phyloP scores from a whole-genome alignment of 768 basidiomycete genomes.

The Termitomyces sp. region DNA sequence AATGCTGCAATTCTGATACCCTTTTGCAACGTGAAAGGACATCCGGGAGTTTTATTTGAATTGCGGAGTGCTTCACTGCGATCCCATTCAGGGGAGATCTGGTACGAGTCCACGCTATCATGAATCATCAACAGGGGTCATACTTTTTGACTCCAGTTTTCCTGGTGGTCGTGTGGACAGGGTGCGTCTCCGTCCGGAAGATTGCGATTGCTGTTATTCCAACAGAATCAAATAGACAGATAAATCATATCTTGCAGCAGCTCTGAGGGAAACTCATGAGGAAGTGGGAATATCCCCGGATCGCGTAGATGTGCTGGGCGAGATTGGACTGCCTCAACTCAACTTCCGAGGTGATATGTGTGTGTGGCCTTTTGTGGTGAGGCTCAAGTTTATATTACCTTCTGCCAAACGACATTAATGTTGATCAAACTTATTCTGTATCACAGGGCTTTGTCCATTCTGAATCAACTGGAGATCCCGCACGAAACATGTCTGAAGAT shows the following conservation, averaged over 20 bases:
- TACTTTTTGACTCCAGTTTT: conserved; percentile 41
- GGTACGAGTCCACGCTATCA: conserved; percentile 32
- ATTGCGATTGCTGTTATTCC: conserved; percentile 1
- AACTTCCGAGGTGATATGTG: conserved; percentile 51
- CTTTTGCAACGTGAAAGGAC: conserved; percentile 64
- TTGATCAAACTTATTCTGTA: conserved; percentile 7
- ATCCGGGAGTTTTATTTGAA: conserved; percentile 67
- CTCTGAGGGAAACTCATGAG: conserved; percentile 69
- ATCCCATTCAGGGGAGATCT: conserved; percentile 78
- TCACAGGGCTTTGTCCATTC: conserved; percentile 35
- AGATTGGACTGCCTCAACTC: conserved; percentile 54
- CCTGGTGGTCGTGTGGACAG: conserved; percentile 70
- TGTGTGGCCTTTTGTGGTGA: conserved; percentile 76
- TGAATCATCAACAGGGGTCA: background rate
- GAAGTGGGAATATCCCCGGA: conserved; percentile 60
- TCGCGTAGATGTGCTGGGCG: conserved; percentile 61
- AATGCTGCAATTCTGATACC: conserved; percentile 74
- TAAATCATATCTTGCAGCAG: conserved; percentile 53
- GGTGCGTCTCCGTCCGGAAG: conserved; percentile 25
- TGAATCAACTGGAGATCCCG: conserved; percentile 8
- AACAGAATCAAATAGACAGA: conserved; percentile 25
- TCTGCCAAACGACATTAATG: background rate
- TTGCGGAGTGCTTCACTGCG: conserved; percentile 59
- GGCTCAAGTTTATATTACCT: background rate
- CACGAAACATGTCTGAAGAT: conserved; percentile 22